A percentile compares a stretch with the other conserved stretches of the same genome.
These are phyloP conservation scores for Chlamydomonas schloesseri DNA, from an alignment of 139 green algal genomes.

Conservation along the genomic window DNA sequence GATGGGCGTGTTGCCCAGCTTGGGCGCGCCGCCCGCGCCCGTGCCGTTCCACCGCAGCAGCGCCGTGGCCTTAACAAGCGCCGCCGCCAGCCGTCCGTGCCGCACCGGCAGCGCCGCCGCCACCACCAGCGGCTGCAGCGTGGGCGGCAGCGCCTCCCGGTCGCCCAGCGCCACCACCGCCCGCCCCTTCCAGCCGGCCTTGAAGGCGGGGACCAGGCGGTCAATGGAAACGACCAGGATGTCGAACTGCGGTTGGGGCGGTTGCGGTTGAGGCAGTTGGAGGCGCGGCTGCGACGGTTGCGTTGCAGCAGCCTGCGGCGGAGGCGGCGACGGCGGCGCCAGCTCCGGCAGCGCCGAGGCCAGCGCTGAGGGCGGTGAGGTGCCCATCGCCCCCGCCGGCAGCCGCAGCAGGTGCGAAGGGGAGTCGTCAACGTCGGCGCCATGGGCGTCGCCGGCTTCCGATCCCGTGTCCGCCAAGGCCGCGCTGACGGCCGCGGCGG, in stretches of 20 bases:
- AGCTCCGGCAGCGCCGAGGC: not conserved
- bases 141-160: slow-evolving; percentile 49
- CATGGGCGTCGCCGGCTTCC: too few species aligned
- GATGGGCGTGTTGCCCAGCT: slow-evolving; percentile 41
- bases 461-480: too few species aligned
- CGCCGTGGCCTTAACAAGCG: slow-evolving; percentile 53
- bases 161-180: slow-evolving; percentile 72
- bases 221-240: slow-evolving; percentile 63
- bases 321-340: not conserved
- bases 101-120: slow-evolving; percentile 28
- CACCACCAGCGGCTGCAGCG: slow-evolving; percentile 62
- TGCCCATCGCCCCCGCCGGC: not conserved
- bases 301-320: not conserved
- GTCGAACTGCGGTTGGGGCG: slow-evolving; percentile 29
- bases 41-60: slow-evolving; percentile 48
- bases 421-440: too few species aligned
- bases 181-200: slow-evolving; percentile 65
- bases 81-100: slow-evolving; percentile 46
- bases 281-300: not conserved
- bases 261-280: not conserved
- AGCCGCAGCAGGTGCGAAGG: too few species aligned
- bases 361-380: not conserved
- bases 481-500: too few species aligned
- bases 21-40: slow-evolving; percentile 23
- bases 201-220: slow-evolving; percentile 45